A percentile compares a stretch with the other conserved stretches of the same genome.
Conservation (phyloP, 495 filamentous ascomycete species). For the Hypoxylon cercidicola region DNA sequence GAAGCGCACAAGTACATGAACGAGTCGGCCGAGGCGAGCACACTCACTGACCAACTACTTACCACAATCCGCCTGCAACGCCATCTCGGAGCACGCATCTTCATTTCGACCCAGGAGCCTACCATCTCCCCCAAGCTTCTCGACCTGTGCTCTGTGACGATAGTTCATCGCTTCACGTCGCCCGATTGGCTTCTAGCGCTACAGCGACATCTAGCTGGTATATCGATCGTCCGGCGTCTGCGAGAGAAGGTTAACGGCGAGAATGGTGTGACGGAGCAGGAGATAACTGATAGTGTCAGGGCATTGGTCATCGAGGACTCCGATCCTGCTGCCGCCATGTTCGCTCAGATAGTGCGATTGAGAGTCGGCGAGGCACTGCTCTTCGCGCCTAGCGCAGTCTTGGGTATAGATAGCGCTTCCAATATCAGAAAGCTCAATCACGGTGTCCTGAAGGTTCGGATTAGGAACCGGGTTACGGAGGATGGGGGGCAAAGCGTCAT, state of each 20-base stretch:
- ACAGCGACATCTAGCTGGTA: constrained; percentile 69
- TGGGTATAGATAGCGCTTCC: constrained; percentile 47
- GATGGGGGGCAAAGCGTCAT: constrained; percentile 68
- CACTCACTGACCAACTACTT: constrained; percentile 73
- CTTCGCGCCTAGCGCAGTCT: constrained; percentile 68
- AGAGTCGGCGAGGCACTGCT: constrained; percentile 70
- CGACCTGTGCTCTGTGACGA: constrained; percentile 75
- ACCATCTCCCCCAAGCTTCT: constrained; percentile 75
- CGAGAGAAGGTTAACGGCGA: constrained; percentile 30
- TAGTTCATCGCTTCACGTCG: constrained; percentile 79
- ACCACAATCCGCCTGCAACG: constrained; percentile 75
- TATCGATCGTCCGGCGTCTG: constrained; percentile 40
- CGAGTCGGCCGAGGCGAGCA: constrained; percentile 44
- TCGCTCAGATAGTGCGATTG: constrained; percentile 66
- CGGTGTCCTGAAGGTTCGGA: constrained; percentile 62
- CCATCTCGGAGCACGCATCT: constrained; percentile 70
- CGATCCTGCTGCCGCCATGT: constrained; percentile 45
- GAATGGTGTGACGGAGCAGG: constrained; percentile 2
- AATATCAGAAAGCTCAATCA: constrained; percentile 50
- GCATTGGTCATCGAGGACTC: constrained; percentile 1
- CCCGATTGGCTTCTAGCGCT: constrained; percentile 74
- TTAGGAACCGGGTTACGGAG: constrained; percentile 62
- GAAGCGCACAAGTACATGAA: constrained; percentile 57
- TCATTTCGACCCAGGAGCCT: constrained; percentile 84
- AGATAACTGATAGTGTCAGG: background rate